Base-by-base conservation (phyloP, 2,329 filamentous ascomycete species). In the Drechslerella dactyloides region DNA sequence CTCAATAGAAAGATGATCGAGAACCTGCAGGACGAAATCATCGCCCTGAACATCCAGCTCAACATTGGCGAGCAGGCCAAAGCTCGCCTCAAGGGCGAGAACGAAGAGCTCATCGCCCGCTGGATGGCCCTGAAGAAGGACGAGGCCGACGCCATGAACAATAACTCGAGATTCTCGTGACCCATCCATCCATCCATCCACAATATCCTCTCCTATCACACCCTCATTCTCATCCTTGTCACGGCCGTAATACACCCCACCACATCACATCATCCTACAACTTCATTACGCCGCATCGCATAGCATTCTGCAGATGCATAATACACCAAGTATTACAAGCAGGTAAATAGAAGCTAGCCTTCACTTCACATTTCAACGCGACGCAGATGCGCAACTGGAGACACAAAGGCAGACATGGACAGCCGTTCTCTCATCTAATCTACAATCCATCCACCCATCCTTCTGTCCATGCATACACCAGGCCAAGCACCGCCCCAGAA, bases 11-110 rank as follows among this genome's bases (percentile, higher is more conserved):
- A 69, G 55, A 50, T 73, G 27, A 74, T 65, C 50, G 76, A 89
- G 85, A 86, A 93, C 77, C 88, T 96, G 59, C 93, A 97, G 81
- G 93, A 97, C 80, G 94, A 99, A 80, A 88, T 96, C 80, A 88
- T 96, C 56, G 89, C 91, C 0, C 81, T 97, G 52, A 93, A 93
- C 75, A 83, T 97, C 75, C 90, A 97, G 80, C 83, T 97, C 48
- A 92, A 94, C 75, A 86, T 97, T 82, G 88, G 89, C 1, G 92
- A 96, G 79, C 86, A 93, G 78, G 86, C 87, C 77, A 84, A 85
- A 27, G 87, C 89, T 78, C 88, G 87, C 79, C 82, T 96, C 74
- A 86, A 87, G 78, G 84, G 84, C 69, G 94, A 97, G 79, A 97
- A 97, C 78, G 88, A 90, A 78, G 90, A 96, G 75, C 83, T 99